Conservation (phyloP, 257 asterid species). For the Nicotiana tabacum region DNA sequence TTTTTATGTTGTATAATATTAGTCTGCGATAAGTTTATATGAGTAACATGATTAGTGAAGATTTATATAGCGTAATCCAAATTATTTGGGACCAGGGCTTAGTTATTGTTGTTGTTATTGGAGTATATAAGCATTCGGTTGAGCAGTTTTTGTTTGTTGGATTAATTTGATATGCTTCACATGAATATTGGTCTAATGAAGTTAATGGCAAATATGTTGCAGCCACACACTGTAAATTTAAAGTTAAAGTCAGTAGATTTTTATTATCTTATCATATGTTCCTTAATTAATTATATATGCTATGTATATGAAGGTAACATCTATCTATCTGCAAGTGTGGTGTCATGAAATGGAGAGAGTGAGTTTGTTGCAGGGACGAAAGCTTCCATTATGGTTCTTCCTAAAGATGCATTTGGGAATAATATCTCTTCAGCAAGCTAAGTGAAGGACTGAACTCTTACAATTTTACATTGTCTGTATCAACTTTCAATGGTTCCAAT, state of each 20-base stretch:
- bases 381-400: constrained; percentile 50
- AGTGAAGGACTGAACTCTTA: constrained; percentile 27
- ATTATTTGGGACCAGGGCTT: too few relatives aligned
- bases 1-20: too few relatives aligned
- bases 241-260: neutral
- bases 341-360: constrained; percentile 52
- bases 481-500: constrained; percentile 29
- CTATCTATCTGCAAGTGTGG: constrained; percentile 66
- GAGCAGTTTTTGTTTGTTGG: neutral
- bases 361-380: constrained; percentile 61
- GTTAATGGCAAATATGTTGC: neutral
- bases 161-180: neutral
- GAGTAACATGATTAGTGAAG: too few relatives aligned
- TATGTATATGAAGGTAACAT: constrained; percentile 46
- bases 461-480: constrained; percentile 39
- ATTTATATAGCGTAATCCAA: too few relatives aligned
- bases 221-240: neutral
- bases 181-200: neutral
- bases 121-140: neutral
- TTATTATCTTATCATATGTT: neutral
- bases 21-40: too few relatives aligned
- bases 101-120: too few relatives aligned
- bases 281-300: neutral
- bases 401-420: constrained; percentile 88
- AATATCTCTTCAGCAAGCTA: constrained; percentile 40